phyloP scores from a whole-genome alignment of 306 rosid genomes.

The Erythrophleum fordii region DNA sequence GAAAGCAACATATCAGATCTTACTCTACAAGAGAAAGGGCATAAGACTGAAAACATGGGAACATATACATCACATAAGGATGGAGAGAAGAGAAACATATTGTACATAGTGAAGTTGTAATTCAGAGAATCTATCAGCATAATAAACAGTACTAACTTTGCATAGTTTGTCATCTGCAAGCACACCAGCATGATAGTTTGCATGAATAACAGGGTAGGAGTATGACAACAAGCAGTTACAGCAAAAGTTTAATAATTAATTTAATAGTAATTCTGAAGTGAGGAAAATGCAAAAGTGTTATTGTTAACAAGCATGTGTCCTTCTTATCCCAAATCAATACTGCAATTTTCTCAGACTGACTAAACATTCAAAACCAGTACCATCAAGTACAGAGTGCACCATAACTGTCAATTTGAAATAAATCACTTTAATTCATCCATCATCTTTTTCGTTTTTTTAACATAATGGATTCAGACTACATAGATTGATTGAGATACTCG shows the following conservation, averaged over 20 bases:
- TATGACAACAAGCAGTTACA: constrained; percentile 18
- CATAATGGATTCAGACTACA: background rate
- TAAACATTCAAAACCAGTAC: background rate
- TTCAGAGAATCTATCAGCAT: constrained; percentile 16
- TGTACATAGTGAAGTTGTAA: background rate
- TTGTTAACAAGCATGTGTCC: background rate
- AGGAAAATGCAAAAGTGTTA: background rate
- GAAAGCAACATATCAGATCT: constrained; percentile 25
- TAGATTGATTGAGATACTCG: background rate
- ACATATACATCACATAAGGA: constrained; percentile 24
- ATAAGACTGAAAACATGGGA: constrained; percentile 13
- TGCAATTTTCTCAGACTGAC: background rate
- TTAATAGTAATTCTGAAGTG: constrained; percentile 16
- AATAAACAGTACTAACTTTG: constrained; percentile 28
- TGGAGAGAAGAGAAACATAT: background rate
- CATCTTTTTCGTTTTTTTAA: background rate
- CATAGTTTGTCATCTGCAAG: constrained; percentile 18
- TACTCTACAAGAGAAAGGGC: constrained; percentile 5
- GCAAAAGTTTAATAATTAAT: constrained; percentile 19
- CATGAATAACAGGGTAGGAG: constrained; percentile 12
- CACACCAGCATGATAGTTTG: constrained; percentile 25
- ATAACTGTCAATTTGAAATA: background rate
- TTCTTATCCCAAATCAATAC: background rate
- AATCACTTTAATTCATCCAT: background rate
- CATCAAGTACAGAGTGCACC: background rate